Evolutionary conservation across 257 asterid species (phyloP).

Genomic region (Jasminum sambac): DNA sequence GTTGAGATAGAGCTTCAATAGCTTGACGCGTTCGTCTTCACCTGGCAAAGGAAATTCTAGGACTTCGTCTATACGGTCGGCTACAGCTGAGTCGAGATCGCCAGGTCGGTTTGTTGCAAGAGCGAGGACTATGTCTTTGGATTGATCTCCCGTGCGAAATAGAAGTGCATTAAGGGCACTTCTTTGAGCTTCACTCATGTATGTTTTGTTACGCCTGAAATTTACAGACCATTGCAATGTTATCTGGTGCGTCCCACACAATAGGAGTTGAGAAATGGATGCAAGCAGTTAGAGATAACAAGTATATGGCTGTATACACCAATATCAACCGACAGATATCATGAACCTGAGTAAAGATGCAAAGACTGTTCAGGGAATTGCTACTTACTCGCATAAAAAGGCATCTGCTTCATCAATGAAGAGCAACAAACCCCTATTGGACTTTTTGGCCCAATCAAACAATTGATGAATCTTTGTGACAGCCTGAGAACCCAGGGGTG

Average conservation of each 20-base stretch:
- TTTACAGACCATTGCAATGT: background rate
- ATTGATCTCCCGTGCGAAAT: slow-evolving; percentile 91
- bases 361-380: too few relatives aligned
- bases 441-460: slow-evolving; percentile 93
- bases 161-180: slow-evolving; percentile 96
- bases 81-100: slow-evolving; percentile 92
- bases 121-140: slow-evolving; percentile 92
- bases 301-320: too few relatives aligned
- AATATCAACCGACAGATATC: too few relatives aligned
- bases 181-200: slow-evolving; percentile 99
- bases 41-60: slow-evolving; percentile 94
- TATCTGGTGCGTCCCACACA: too few relatives aligned
- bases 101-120: slow-evolving; percentile 95
- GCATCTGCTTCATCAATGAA: slow-evolving; percentile 99
- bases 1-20: slow-evolving; percentile 72
- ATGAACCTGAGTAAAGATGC: too few relatives aligned
- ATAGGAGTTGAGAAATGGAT: too few relatives aligned
- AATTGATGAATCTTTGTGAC: slow-evolving; percentile 97
- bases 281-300: too few relatives aligned
- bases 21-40: slow-evolving; percentile 76
- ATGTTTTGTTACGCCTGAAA: slow-evolving; percentile 95
- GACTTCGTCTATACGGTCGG: slow-evolving; percentile 95
- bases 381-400: slow-evolving; percentile 94
- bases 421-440: slow-evolving; percentile 83
- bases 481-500: slow-evolving; percentile 93